These are phyloP conservation scores for Hypoxylon lienhwacheense DNA, from an alignment of 495 filamentous ascomycete genomes.

Conservation along the genomic window DNA sequence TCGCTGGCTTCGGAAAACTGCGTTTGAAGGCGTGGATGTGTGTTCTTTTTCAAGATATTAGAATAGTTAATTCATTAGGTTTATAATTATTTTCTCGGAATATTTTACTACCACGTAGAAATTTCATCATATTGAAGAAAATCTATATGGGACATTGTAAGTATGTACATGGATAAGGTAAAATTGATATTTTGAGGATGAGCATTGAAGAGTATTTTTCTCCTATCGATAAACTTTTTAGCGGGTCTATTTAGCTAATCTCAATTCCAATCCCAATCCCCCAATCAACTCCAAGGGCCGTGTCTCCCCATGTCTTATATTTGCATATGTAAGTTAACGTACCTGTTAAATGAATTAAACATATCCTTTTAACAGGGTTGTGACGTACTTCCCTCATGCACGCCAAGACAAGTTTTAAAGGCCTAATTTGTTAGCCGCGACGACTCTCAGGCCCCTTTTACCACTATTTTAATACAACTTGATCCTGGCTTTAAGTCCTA, in stretches of 20 bases:
- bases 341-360: background rate
- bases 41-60: no score
- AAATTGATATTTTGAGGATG: background rate
- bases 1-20: no score
- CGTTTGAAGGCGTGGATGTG: no score
- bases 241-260: constrained; percentile 3
- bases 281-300: no score
- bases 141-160: background rate
- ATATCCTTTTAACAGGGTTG: constrained; percentile 4
- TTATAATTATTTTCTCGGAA: no score
- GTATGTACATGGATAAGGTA: background rate
- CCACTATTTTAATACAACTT: constrained; percentile 5
- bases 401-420: constrained; percentile 24
- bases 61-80: no score
- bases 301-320: background rate
- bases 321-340: background rate
- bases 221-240: constrained; percentile 34
- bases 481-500: constrained; percentile 18
- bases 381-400: constrained; percentile 21
- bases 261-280: background rate
- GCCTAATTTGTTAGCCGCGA: constrained; percentile 24
- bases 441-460: background rate
- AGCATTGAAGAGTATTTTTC: constrained; percentile 21
- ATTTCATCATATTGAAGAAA: no score
- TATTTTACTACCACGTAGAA: no score